phyloP scores from a whole-genome alignment of 2,329 filamentous ascomycete genomes.

The Stagonosporopsis chrysanthemi region DNA sequence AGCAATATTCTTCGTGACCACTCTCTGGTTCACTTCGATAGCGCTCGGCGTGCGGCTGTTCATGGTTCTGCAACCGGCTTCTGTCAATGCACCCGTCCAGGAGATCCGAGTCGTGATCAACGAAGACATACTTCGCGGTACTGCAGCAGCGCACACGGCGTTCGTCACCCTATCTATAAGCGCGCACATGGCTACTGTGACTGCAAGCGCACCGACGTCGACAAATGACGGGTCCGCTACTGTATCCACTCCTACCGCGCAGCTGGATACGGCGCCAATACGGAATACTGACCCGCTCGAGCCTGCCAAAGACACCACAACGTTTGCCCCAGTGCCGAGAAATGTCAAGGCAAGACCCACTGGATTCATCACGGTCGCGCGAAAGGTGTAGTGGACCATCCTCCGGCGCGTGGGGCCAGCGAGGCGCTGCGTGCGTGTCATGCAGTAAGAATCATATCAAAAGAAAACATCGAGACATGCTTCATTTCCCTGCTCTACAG shows the following conservation, averaged over 20 bases:
- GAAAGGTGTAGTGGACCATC: neutral
- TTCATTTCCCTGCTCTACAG: neutral
- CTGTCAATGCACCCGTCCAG: conserved; percentile 12
- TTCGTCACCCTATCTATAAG: conserved; percentile 1
- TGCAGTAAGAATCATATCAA: neutral
- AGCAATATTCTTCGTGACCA: conserved; percentile 32
- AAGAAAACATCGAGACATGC: neutral
- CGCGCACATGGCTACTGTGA: neutral
- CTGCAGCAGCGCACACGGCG: conserved; percentile 2
- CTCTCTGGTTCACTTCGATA: conserved; percentile 34
- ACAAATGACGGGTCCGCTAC: neutral
- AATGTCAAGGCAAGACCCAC: conserved; percentile 7
- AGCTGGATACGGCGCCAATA: conserved; percentile 8
- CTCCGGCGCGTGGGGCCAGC: conserved; percentile 5
- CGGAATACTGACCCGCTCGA: neutral
- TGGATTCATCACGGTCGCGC: conserved; percentile 13
- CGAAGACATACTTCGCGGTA: conserved; percentile 13
- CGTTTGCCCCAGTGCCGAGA: neutral
- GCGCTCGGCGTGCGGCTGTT: conserved; percentile 29
- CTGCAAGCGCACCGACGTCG: neutral
- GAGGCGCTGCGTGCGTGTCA: conserved; percentile 10
- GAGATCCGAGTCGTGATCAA: conserved; percentile 31
- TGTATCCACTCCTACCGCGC: conserved; percentile 9
- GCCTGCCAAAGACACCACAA: conserved; percentile 3
- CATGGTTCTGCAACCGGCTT: conserved; percentile 20